phyloP scores from a whole-genome alignment of 1,139 yeast genomes.

The Blastobotrys buckinghamii region DNA sequence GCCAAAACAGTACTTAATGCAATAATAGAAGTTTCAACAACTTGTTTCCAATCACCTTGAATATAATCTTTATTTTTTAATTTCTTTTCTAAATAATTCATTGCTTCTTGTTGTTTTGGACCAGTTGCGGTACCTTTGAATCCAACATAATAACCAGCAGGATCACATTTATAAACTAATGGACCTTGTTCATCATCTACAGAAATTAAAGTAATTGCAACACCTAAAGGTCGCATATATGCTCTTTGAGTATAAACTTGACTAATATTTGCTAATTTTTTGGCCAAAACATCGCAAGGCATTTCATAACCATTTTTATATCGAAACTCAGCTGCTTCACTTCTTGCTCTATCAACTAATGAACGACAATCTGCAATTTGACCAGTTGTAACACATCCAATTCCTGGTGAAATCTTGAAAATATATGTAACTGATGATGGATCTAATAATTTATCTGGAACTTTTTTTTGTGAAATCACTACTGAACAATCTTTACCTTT shows the following conservation, averaged over 20 bases:
- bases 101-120: slow-evolving; percentile 95
- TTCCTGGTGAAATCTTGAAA: slow-evolving; percentile 70
- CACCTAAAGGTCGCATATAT: slow-evolving; percentile 98
- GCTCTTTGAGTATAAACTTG: slow-evolving; percentile 97
- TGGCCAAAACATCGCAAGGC: slow-evolving; percentile 92
- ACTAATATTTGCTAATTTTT: slow-evolving; percentile 90
- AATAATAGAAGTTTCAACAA: slow-evolving; percentile 84
- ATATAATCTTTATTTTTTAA: slow-evolving; percentile 69
- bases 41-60: slow-evolving; percentile 82
- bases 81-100: slow-evolving; percentile 85
- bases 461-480: slow-evolving; percentile 87
- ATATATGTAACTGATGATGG: slow-evolving; percentile 78
- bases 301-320: slow-evolving; percentile 94
- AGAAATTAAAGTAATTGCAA: slow-evolving; percentile 80
- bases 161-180: slow-evolving; percentile 87
- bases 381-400: slow-evolving; percentile 93
- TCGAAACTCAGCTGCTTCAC: slow-evolving; percentile 92
- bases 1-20: slow-evolving; percentile 82
- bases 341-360: slow-evolving; percentile 81
- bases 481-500: slow-evolving; percentile 89
- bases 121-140: slow-evolving; percentile 94
- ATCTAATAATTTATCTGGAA: slow-evolving; percentile 90
- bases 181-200: slow-evolving; percentile 90
- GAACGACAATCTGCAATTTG: slow-evolving; percentile 96
- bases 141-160: slow-evolving; percentile 93